Conservation (phyloP, 2,329 filamentous ascomycete genomes). For the Venturia oleaginea region DNA sequence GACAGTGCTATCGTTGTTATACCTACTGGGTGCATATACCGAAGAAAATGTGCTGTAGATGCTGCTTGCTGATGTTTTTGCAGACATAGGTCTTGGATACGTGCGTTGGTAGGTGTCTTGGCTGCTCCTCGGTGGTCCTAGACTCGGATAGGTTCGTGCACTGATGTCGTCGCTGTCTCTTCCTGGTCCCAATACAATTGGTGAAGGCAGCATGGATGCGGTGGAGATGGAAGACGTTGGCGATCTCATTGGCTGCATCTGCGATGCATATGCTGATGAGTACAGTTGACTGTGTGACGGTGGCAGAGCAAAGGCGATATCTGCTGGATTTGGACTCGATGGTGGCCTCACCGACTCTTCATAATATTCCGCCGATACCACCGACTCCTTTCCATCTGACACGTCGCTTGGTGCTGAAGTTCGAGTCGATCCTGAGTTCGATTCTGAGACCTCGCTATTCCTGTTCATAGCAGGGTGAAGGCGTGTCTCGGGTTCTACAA, state of each 20-base stretch:
- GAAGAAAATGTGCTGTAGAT: not conserved
- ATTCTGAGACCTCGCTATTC: not conserved
- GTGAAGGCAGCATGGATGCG: not conserved
- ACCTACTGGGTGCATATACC: not conserved
- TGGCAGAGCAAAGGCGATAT: conserved; percentile 9
- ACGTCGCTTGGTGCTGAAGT: not conserved
- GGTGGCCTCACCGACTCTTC: not conserved
- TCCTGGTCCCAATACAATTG: not conserved
- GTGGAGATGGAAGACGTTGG: conserved; percentile 1
- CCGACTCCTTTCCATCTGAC: conserved; percentile 10
- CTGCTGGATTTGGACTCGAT: not conserved
- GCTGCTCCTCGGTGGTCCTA: not conserved
- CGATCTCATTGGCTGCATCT: not conserved
- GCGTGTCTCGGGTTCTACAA: not conserved
- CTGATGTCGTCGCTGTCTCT: not conserved
- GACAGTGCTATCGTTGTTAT: not conserved
- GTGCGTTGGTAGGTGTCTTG: not conserved
- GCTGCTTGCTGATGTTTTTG: not conserved
- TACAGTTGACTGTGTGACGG: not conserved
- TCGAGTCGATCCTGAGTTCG: conserved; percentile 5
- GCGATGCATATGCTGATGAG: conserved; percentile 2
- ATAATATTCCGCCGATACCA: not conserved
- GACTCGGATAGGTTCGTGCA: not conserved
- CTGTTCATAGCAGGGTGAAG: conserved; percentile 10
- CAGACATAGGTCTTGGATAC: not conserved